Conservation (phyloP, 306 rosid species). For the Pyrus communis region DNA sequence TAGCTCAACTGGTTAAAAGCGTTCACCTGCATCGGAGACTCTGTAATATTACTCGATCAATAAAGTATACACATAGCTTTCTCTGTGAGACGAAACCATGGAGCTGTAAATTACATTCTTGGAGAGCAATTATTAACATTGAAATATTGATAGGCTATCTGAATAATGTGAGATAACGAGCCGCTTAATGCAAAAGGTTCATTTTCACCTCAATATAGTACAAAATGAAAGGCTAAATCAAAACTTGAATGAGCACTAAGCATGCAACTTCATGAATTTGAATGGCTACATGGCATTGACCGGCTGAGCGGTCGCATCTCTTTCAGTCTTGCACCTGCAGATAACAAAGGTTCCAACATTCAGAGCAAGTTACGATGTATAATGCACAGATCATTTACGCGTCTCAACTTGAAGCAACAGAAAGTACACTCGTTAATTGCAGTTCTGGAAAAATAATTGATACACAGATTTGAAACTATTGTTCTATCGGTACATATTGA, state of each 20-base stretch:
- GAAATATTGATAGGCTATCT: not conserved
- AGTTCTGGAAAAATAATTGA: not conserved
- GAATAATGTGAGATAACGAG: slow-evolving; percentile 13
- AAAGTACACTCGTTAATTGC: not conserved
- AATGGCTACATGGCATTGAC: slow-evolving; percentile 46
- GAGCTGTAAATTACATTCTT: slow-evolving; percentile 23
- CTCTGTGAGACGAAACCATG: slow-evolving; percentile 8
- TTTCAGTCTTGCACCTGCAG: slow-evolving; percentile 77
- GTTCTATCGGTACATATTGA: not conserved
- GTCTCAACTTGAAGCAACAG: not conserved
- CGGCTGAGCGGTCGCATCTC: slow-evolving; percentile 46
- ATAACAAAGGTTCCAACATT: slow-evolving; percentile 12
- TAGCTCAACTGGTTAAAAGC: not conserved
- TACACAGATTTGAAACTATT: not conserved
- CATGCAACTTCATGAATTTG: slow-evolving; percentile 11
- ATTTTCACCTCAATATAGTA: slow-evolving; percentile 15
- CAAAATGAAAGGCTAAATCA: slow-evolving; percentile 20
- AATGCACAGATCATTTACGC: not conserved
- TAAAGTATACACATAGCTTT: slow-evolving; percentile 6
- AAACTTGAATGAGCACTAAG: slow-evolving; percentile 24
- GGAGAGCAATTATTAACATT: not conserved
- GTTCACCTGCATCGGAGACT: too few relatives aligned
- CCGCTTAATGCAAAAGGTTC: slow-evolving; percentile 10
- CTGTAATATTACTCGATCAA: slow-evolving; percentile 7
- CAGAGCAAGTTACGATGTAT: not conserved